Evolutionary conservation across 352 stramenopile species (phyloP).

Genomic region (Phytopythium sindhum): DNA sequence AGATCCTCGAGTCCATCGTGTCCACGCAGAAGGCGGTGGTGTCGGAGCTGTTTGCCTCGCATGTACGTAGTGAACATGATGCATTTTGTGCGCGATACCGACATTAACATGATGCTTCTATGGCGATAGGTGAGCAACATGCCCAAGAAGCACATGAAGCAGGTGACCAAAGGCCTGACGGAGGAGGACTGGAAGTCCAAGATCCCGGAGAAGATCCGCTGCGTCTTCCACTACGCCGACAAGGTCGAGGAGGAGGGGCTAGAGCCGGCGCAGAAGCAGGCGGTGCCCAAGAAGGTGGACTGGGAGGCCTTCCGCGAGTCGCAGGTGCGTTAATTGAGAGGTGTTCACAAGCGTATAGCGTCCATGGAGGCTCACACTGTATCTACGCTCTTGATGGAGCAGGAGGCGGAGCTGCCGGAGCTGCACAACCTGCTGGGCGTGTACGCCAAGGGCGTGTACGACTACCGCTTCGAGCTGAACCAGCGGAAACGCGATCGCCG

Average conservation of each 20-base stretch:
- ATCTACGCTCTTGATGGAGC: neutral
- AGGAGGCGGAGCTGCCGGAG: constrained; percentile 60
- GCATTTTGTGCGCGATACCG: neutral
- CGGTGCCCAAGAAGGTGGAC: constrained; percentile 33
- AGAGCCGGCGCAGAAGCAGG: neutral
- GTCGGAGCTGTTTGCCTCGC: constrained; percentile 53
- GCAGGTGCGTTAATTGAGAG: constrained; percentile 25
- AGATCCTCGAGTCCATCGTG: constrained; percentile 59
- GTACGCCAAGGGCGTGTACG: constrained; percentile 71
- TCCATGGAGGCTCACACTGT: neutral
- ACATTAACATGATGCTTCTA: neutral
- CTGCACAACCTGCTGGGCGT: constrained; percentile 54
- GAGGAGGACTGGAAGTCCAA: constrained; percentile 72
- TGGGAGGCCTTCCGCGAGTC: constrained; percentile 65
- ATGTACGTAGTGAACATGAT: constrained; percentile 25
- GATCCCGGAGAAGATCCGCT: constrained; percentile 71
- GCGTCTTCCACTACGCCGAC: constrained; percentile 66
- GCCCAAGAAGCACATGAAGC: constrained; percentile 61
- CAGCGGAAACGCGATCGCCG: constrained; percentile 55
- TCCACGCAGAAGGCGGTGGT: constrained; percentile 52
- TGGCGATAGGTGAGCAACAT: constrained; percentile 40
- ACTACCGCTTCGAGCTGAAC: constrained; percentile 57
- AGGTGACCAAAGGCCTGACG: constrained; percentile 39
- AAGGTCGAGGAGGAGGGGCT: constrained; percentile 44
- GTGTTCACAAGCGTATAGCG: neutral